Base-by-base conservation (phyloP, 371 early-diverging fungal species). In the Mortierella sp. region DNA sequence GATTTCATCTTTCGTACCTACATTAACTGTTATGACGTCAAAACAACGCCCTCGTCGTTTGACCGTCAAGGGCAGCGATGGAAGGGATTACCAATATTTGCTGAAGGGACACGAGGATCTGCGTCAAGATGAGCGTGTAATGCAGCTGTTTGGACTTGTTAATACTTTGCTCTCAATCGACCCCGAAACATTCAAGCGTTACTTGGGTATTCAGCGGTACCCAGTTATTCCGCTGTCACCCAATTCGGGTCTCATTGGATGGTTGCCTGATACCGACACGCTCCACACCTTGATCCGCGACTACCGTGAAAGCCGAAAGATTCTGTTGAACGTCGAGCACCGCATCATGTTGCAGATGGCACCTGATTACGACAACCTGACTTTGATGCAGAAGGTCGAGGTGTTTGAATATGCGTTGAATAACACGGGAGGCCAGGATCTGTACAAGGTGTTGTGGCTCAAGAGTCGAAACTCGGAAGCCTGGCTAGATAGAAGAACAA, bases 31-130 rank as follows among this genome's bases (percentile, higher is more conserved):
- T 6, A 94, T 96, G 86, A 92, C 94, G 0, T 96, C 98, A 9
- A 98, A 98, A 77, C 98, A 98, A 81, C 89, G 97, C 18, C 99
- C 99, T 20, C 89, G 99, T 60, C 89, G 93, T 37, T 69, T 98
- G 70, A 91, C 92, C 3, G 94, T 98, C 57, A 86, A 88, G 47
- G 99, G 98, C 45, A 93, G 91, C 63, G 96, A 98, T 77, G 98
- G 99, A 28, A 89, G 89, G 35, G 95, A 94, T 24, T 97, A 98
- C 81, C 94, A 94, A 84, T 99, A 92, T 76, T 78, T 98, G 67
- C 89, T 98, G 68, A 99, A 99, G 89, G 99, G 97, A 11, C 98
- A 97, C 78, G 99, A 98, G 87, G 99, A 99, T 89, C 85, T 99
- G 43, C 93, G 99, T 63, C 98, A 98, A 85, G 99, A 99, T 85